Percentiles rank a stretch among this genome's conserved stretches.
Conservation (phyloP, 176 grass and related monocot species). For the Eragrostis nindensis region DNA sequence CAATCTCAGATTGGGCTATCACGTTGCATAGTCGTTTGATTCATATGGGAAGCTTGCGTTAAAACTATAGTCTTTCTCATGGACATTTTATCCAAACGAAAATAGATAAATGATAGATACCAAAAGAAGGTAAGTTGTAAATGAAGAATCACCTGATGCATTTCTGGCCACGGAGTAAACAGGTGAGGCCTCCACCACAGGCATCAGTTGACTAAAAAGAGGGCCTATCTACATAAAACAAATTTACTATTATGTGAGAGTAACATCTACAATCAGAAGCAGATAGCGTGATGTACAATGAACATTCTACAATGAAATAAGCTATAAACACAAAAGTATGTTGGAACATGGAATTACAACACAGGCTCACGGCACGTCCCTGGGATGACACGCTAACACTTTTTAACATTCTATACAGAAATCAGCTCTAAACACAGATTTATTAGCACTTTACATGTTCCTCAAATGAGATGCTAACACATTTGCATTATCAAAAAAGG, state of each 20-base stretch:
- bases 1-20: not conserved
- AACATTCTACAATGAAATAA: conserved; percentile 1
- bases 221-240: conserved; percentile 80
- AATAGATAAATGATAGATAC: conserved; percentile 21
- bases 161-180: conserved; percentile 76
- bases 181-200: conserved; percentile 83
- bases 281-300: not conserved
- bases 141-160: conserved; percentile 65
- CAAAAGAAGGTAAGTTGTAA: conserved; percentile 18
- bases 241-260: conserved; percentile 12
- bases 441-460: too few species aligned
- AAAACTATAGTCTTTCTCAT: not conserved
- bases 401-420: too few species aligned
- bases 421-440: too few species aligned
- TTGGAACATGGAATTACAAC: not conserved
- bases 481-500: too few species aligned
- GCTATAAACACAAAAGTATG: not conserved
- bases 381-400: too few species aligned
- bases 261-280: conserved; percentile 17
- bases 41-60: not conserved
- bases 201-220: conserved; percentile 78
- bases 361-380: not conserved
- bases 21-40: not conserved
- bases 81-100: not conserved
- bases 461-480: too few species aligned